Evolutionary conservation across 805 yeast species (phyloP).

Genomic region (Yamadazyma sp.): DNA sequence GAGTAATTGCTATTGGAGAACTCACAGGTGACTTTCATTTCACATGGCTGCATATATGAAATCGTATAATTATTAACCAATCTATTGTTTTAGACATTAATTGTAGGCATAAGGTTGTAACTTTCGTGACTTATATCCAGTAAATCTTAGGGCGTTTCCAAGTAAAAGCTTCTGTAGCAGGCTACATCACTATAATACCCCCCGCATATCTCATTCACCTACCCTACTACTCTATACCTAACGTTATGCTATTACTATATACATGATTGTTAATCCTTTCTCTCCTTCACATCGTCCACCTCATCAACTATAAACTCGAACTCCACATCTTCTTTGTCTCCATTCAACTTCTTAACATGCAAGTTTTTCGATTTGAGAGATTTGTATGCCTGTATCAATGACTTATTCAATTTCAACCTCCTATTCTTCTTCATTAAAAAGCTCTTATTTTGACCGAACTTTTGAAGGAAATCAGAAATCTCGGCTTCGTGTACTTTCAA

Average conservation of each 20-base stretch:
- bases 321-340: constrained; percentile 13
- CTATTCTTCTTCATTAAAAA: constrained; percentile 14
- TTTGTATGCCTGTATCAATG: constrained; percentile 32
- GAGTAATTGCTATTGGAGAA: too few relatives aligned
- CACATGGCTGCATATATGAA: too few relatives aligned
- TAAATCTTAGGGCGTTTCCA: too few relatives aligned
- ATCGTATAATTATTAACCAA: too few relatives aligned
- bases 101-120: too few relatives aligned
- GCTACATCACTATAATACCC: too few relatives aligned
- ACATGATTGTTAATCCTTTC: not conserved
- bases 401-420: constrained; percentile 32
- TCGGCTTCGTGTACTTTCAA: constrained; percentile 13
- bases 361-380: constrained; percentile 22
- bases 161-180: too few relatives aligned
- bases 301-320: constrained; percentile 12
- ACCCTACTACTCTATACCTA: too few relatives aligned
- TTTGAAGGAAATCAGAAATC: constrained; percentile 12
- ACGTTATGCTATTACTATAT: not conserved
- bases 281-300: constrained; percentile 1
- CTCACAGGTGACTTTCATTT: too few relatives aligned
- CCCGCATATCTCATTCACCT: too few relatives aligned
- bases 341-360: constrained; percentile 6
- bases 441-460: constrained; percentile 13
- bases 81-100: too few relatives aligned
- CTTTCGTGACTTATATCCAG: too few relatives aligned